These are phyloP conservation scores for Saturnispora sanitii DNA, from an alignment of 805 yeast species.

Conservation along the genomic window DNA sequence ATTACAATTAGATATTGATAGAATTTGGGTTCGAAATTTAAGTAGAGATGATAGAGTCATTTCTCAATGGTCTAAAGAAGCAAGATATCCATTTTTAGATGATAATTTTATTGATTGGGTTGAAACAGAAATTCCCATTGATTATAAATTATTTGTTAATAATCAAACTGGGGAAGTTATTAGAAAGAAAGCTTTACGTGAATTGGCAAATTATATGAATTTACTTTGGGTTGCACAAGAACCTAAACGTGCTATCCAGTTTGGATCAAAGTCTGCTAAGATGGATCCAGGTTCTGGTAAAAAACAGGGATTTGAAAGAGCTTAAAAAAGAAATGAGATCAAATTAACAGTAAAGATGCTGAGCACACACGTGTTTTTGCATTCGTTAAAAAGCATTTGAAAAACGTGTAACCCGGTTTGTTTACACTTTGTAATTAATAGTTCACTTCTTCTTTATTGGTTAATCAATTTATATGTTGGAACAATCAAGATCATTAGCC, in stretches of 20 bases:
- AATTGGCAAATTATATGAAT: constrained; percentile 38
- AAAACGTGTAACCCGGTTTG: background rate
- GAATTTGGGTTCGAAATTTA: constrained; percentile 70
- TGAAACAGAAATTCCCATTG: constrained; percentile 39
- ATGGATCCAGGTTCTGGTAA: constrained; percentile 74
- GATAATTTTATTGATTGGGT: constrained; percentile 44
- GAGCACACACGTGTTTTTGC: constrained; percentile 3
- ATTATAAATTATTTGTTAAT: constrained; percentile 30
- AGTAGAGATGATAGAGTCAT: constrained; percentile 90
- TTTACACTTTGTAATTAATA: too few species aligned
- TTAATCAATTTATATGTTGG: background rate
- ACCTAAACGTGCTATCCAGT: constrained; percentile 89
- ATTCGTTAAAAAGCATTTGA: background rate
- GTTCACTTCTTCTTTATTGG: background rate
- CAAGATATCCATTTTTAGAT: constrained; percentile 80
- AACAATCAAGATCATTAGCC: constrained; percentile 8
- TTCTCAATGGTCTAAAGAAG: constrained; percentile 79
- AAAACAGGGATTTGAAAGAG: constrained; percentile 61
- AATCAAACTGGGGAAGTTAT: constrained; percentile 27
- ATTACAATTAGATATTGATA: constrained; percentile 57
- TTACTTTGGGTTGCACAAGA: constrained; percentile 54
- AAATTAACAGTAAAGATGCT: background rate
- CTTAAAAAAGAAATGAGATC: constrained; percentile 2
- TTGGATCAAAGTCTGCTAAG: constrained; percentile 93
- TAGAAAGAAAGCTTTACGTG: constrained; percentile 50